These are phyloP conservation scores for Fusarium buharicum DNA, from an alignment of 2,329 filamentous ascomycete species.

Conservation along the genomic window DNA sequence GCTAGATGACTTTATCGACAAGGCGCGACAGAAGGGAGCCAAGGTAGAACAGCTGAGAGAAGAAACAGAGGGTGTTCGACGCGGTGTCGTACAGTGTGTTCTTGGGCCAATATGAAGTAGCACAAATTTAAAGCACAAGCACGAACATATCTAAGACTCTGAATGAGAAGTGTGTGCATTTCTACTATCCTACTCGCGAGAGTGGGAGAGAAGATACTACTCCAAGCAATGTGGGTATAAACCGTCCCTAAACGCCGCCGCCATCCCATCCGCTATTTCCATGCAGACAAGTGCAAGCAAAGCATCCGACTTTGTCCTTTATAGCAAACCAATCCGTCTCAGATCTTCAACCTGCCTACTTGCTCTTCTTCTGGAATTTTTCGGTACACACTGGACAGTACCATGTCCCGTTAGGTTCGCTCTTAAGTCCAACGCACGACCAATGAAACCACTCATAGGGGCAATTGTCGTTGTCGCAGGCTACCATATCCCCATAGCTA, in stretches of 20 bases:
- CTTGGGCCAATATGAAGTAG: constrained; percentile 43
- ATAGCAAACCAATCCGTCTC: background rate
- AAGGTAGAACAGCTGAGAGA: constrained; percentile 63
- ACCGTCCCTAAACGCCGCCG: constrained; percentile 26
- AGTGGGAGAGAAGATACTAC: background rate
- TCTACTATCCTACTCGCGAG: background rate
- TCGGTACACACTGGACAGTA: constrained; percentile 72
- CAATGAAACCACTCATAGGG: constrained; percentile 91
- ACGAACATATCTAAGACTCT: background rate
- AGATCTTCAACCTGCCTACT: constrained; percentile 30
- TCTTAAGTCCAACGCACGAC: constrained; percentile 75
- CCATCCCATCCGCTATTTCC: background rate
- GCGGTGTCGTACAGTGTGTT: constrained; percentile 67
- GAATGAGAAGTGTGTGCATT: constrained; percentile 11
- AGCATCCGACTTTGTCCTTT: background rate
- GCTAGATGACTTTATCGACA: constrained; percentile 75
- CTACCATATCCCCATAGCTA: constrained; percentile 89
- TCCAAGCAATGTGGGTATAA: constrained; percentile 33
- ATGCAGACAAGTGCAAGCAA: constrained; percentile 2
- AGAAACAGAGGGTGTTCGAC: constrained; percentile 69
- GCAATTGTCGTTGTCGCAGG: constrained; percentile 85
- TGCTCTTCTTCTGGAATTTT: constrained; percentile 58
- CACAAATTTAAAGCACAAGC: background rate
- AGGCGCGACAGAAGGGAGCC: constrained; percentile 60
- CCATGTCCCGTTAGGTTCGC: constrained; percentile 74